These are phyloP conservation scores for Penicillium nucicola DNA, from an alignment of 495 filamentous ascomycete genomes.

Conservation along the genomic window DNA sequence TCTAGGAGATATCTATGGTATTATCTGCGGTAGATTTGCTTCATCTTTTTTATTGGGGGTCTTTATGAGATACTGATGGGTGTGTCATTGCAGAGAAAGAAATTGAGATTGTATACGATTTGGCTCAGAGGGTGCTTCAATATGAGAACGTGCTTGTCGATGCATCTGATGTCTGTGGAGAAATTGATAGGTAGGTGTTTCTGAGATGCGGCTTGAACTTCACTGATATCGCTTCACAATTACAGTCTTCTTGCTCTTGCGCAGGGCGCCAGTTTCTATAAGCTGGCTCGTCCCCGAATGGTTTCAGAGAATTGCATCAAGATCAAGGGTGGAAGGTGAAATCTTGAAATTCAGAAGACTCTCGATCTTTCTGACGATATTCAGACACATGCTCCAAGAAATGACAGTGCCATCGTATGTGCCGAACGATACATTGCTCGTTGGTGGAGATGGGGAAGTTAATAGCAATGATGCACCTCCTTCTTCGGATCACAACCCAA, in stretches of 20 bases:
- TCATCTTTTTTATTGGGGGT: background rate
- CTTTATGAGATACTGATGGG: background rate
- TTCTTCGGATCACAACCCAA: constrained; percentile 42
- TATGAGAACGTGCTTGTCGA: constrained; percentile 63
- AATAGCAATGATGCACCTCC: background rate
- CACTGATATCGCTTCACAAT: constrained; percentile 5
- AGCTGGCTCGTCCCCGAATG: constrained; percentile 67
- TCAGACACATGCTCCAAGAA: constrained; percentile 83
- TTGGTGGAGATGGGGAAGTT: constrained; percentile 49
- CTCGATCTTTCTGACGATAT: constrained; percentile 12
- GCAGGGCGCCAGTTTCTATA: constrained; percentile 72
- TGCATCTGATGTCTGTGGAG: constrained; percentile 75
- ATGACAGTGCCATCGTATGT: constrained; percentile 82
- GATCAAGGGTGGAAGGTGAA: constrained; percentile 76
- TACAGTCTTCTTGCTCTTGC: constrained; percentile 75
- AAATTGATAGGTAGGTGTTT: constrained; percentile 65
- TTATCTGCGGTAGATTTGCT: constrained; percentile 66
- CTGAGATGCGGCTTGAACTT: background rate
- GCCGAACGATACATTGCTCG: constrained; percentile 71
- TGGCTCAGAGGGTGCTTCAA: constrained; percentile 68
- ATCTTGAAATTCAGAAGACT: background rate
- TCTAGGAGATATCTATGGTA: constrained; percentile 79
- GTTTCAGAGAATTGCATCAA: constrained; percentile 67
- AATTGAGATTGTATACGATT: constrained; percentile 80
- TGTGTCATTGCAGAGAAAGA: constrained; percentile 63